A percentile compares a stretch with the other conserved stretches of the same genome.
phyloP scores from a whole-genome alignment of 129 eudicot species.

The Pulicaria dysenterica region DNA sequence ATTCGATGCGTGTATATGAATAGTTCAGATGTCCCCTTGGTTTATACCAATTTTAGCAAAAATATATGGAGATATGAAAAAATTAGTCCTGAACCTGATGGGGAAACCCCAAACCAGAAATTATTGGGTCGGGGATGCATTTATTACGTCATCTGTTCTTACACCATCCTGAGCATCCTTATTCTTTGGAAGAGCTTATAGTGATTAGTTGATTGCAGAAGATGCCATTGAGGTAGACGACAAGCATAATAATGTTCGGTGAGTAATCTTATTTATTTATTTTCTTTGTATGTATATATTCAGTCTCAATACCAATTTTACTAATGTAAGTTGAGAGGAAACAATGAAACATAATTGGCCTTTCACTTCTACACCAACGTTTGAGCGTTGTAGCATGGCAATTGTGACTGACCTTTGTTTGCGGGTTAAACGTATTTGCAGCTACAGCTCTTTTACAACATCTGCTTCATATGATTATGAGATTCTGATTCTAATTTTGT shows the following conservation, averaged over 20 bases:
- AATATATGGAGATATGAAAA: no score
- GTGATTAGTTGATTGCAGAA: constrained; percentile 59
- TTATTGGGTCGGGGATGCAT: no score
- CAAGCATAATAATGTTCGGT: constrained; percentile 71
- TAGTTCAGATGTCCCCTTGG: no score
- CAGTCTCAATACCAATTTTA: background rate
- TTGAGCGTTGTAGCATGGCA: constrained; percentile 98
- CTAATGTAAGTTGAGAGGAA: background rate
- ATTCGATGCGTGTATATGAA: no score
- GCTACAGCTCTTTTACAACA: constrained; percentile 15
- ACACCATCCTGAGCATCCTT: constrained; percentile 99
- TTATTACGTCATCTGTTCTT: constrained; percentile 32
- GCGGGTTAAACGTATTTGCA: constrained; percentile 93
- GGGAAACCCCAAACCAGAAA: no score
- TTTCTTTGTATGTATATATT: background rate
- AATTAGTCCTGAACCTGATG: no score
- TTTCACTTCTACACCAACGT: constrained; percentile 85
- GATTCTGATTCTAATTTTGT: constrained; percentile 1
- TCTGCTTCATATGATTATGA: constrained; percentile 6
- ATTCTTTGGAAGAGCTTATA: constrained; percentile 86
- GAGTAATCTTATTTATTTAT: background rate
- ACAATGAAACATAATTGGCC: no score
- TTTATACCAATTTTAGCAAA: no score
- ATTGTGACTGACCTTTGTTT: constrained; percentile 88
- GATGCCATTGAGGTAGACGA: constrained; percentile 96